Conservation (phyloP, 164 flowering plant species). For the Cinnamomum micranthum region DNA sequence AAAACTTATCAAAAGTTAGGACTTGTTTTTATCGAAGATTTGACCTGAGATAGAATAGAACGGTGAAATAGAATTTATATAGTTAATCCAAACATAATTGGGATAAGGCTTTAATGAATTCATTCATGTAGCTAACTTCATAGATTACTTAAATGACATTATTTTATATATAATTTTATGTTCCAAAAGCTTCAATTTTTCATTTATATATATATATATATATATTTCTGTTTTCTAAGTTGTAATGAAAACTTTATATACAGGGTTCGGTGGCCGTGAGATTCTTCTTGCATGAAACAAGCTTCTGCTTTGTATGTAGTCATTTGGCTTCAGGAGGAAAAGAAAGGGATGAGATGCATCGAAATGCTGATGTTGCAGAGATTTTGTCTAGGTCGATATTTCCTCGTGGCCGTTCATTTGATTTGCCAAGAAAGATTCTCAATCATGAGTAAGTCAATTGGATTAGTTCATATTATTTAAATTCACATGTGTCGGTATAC, state of each 20-base stretch:
- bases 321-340: constrained; percentile 75
- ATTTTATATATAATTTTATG: too few relatives aligned
- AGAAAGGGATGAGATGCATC: constrained; percentile 47
- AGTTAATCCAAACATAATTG: too few relatives aligned
- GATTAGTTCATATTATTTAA: not conserved
- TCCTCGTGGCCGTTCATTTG: constrained; percentile 42
- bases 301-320: constrained; percentile 78
- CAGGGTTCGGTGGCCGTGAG: constrained; percentile 79
- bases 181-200: too few relatives aligned
- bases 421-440: constrained; percentile 53
- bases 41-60: too few relatives aligned
- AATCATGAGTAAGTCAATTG: constrained; percentile 60
- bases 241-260: not conserved
- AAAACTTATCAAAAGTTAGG: too few relatives aligned
- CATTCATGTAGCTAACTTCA: too few relatives aligned
- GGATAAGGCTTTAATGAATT: too few relatives aligned
- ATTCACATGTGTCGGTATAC: too few relatives aligned
- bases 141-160: too few relatives aligned
- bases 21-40: too few relatives aligned
- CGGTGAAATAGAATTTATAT: rapidly evolving
- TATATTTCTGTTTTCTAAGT: not conserved
- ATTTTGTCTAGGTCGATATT: constrained; percentile 55
- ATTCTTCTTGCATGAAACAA: constrained; percentile 55
- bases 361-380: constrained; percentile 52
- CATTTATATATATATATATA: too few relatives aligned